Conservation (phyloP, 495 filamentous ascomycete genomes). For the Xylaria sp. region DNA sequence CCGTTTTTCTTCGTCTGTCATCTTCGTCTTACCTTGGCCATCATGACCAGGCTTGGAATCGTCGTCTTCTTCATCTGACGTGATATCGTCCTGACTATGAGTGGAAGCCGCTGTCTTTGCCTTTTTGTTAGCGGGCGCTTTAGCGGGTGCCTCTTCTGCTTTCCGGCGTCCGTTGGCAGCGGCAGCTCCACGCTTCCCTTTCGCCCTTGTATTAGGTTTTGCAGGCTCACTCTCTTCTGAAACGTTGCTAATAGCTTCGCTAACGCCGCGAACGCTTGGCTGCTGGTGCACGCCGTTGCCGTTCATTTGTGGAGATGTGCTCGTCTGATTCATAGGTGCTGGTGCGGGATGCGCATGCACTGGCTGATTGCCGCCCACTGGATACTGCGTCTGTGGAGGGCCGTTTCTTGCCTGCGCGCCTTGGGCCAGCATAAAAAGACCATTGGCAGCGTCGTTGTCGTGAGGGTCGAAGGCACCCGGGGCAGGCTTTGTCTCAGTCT, state of each 20-base stretch:
- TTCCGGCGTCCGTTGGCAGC: conserved; percentile 73
- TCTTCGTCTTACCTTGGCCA: conserved; percentile 69
- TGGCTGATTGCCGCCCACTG: conserved; percentile 56
- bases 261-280: conserved; percentile 59
- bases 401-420: conserved; percentile 72
- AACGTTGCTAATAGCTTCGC: conserved; percentile 71
- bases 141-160: conserved; percentile 74
- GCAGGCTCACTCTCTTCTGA: conserved; percentile 77
- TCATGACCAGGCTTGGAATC: conserved; percentile 54
- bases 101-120: conserved; percentile 57
- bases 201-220: conserved; percentile 66
- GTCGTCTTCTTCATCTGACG: conserved; percentile 54
- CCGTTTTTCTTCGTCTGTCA: conserved; percentile 98
- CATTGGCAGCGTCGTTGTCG: conserved; percentile 95
- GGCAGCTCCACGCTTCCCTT: conserved; percentile 67
- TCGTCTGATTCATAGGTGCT: conserved; percentile 48
- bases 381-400: conserved; percentile 61
- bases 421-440: conserved; percentile 88
- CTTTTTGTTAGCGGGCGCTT: conserved; percentile 74
- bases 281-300: conserved; percentile 52
- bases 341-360: conserved; percentile 45
- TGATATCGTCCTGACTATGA: conserved; percentile 28
- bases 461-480: conserved; percentile 77
- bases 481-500: conserved; percentile 52
- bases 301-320: conserved; percentile 60